Base-by-base conservation (phyloP, 139 green algal species). In the Chlorella sp. region DNA sequence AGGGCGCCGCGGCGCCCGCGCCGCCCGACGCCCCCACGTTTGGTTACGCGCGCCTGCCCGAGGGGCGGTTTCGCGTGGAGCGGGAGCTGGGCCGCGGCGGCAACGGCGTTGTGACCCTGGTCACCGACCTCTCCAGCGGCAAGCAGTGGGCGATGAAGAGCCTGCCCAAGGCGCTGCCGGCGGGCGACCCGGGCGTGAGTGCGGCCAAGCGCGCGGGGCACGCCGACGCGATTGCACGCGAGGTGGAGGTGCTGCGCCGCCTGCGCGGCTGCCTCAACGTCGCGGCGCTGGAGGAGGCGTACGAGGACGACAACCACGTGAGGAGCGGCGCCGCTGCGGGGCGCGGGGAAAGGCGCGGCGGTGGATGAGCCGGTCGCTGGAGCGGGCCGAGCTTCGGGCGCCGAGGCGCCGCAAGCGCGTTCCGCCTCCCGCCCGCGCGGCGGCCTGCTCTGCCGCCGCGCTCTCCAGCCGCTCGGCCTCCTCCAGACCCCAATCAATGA, bases 201-300 rank as follows among this genome's bases (percentile, higher is more conserved):
- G 35, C 36, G 25, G 33, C 29, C 58, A 90, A 91, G 74, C 86
- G 91, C 68, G 55, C 77, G n/a, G 82, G 90, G 38, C 91, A 98
- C 79, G 63, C 94, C 2, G 87, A 89, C 31, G 93, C 94, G 55
- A 86, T 97, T 35, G 82, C 88, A 56, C 76, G 88, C 0, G 91
- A 96, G 84, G 80, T 87, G 9, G 67, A 82, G 33, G 86, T 95
- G 21, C 77, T 97, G 64, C 53, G 73, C 0, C 80, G 82, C 17
- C 85, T 98, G 65, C 79, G 89, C 4, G 91, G 91, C 27, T 94
- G 89, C 0, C 87, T 98, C 1, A 83, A 79, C 61, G 77, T 90
- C 17, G 79, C 67, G 23, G 58, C 60, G 41, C 58, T 90, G 31
- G 67, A 88, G 48, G 82, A 55, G 21, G 85, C 76, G 38, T 88